Base-by-base conservation (phyloP, 257 asterid species). In the Lithospermum erythrorhizon region DNA sequence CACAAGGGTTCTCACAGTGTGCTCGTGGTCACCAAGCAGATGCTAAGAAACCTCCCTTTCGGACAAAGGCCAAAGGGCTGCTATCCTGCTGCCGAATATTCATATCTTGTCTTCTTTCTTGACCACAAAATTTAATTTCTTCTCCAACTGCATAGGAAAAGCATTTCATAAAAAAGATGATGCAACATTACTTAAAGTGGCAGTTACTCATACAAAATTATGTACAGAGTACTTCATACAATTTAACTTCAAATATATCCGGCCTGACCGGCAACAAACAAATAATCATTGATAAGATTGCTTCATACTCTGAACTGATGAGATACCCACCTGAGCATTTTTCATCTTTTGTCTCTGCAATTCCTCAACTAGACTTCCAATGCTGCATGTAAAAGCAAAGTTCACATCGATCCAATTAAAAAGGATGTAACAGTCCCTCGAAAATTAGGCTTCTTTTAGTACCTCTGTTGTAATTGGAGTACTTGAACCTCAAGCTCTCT, bases 381-480 rank as follows among this genome's bases (percentile, higher is more conserved):
- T 71, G 70, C 98, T 91, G 85, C 65, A 57, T 73, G 70, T 70
- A 47, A 5, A 70, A 70, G 67, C 66, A 47, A 17, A 47, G 25
- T 58, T 73, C 61, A 78, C 82, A 62, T 52, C 24, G 23, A 9
- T 19, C 51, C 61, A 58, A 9, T 21, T 48, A 41, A 29, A 65
- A 35, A 59, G 32, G 22, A 41, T 67, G 35, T 55, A 32, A 23
- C 37, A 54, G 45, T 27, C 13, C 15, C 21, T 13, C 27, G 37
- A 14, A 47, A 15, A 6, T 55, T 9, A 63, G 61, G 41, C 61
- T 56, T 64, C 30, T 53, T 27, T 51, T 47, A 69, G 20, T 83
- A 93, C 99, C 96, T 82, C 67, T 89, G 95, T 67, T 89, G 99
- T 88, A 89, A 72, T 65, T 89, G 94, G 71, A 84, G 76, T 80